phyloP scores from a whole-genome alignment of 306 rosid species.

The Luffa acutangula region DNA sequence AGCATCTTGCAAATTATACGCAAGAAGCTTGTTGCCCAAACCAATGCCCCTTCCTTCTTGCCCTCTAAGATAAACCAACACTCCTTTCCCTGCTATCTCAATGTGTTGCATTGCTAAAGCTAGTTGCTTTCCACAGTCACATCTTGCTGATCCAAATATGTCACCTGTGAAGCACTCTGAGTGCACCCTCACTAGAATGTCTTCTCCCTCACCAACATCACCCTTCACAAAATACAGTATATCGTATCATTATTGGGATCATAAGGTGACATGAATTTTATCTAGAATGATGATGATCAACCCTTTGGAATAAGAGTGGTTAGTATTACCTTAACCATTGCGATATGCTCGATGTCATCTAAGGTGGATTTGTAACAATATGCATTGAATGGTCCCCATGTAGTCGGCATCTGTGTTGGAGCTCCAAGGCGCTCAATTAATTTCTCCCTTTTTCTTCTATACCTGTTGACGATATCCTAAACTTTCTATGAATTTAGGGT shows the following conservation, averaged over 20 bases:
- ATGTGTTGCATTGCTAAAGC: constrained; percentile 90
- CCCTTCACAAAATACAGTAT: constrained; percentile 53
- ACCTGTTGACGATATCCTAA: no score
- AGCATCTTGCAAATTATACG: constrained; percentile 73
- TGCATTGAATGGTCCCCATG: constrained; percentile 85
- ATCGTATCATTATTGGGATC: no score
- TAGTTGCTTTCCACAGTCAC: constrained; percentile 88
- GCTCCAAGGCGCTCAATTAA: constrained; percentile 39
- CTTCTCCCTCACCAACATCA: constrained; percentile 72
- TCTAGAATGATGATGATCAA: background rate
- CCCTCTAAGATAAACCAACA: constrained; percentile 76
- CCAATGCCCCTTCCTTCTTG: constrained; percentile 97
- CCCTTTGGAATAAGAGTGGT: background rate
- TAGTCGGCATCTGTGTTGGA: constrained; percentile 76
- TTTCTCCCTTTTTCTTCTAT: constrained; percentile 73
- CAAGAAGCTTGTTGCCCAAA: constrained; percentile 88
- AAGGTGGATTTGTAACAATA: constrained; percentile 64
- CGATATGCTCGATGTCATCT: constrained; percentile 90
- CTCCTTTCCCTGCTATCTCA: constrained; percentile 82
- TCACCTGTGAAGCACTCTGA: constrained; percentile 95
- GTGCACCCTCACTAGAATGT: constrained; percentile 85
- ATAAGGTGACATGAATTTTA: no score
- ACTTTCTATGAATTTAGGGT: background rate
- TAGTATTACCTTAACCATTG: constrained; percentile 75
- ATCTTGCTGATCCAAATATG: constrained; percentile 89